Evolutionary conservation across 2,329 filamentous ascomycete species (phyloP).

Genomic region (Xylaria sp.): DNA sequence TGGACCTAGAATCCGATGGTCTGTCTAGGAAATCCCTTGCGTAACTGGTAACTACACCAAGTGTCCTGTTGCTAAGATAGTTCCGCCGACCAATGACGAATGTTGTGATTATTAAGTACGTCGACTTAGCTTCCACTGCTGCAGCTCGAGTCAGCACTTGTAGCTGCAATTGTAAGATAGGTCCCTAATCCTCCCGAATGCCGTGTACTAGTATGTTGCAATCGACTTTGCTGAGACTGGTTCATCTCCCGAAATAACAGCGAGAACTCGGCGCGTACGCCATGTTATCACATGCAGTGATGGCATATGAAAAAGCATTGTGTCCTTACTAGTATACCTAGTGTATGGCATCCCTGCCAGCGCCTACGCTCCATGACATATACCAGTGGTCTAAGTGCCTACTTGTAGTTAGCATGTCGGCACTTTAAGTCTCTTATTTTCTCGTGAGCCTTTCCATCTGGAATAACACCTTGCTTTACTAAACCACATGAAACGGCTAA

Average conservation of each 20-base stretch:
- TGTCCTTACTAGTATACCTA: background rate
- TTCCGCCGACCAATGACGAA: conserved; percentile 19
- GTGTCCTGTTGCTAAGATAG: background rate
- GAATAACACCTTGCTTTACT: background rate
- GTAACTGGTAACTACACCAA: background rate
- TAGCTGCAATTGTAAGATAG: background rate
- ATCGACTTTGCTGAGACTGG: background rate
- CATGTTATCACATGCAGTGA: background rate
- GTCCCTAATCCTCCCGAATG: background rate
- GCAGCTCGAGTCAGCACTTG: conserved; percentile 1
- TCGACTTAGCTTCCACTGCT: conserved; percentile 5
- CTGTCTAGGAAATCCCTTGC: conserved; percentile 1
- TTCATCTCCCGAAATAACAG: conserved; percentile 20
- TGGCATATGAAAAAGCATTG: background rate
- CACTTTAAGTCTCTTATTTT: background rate
- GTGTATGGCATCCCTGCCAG: background rate
- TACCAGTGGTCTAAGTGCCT: background rate
- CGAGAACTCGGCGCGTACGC: background rate
- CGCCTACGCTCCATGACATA: background rate
- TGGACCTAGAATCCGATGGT: background rate
- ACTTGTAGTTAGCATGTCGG: background rate
- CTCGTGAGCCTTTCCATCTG: background rate
- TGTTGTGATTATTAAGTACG: conserved; percentile 9
- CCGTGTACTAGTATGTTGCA: too few species aligned
- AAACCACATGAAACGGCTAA: background rate